These are phyloP conservation scores for Cicer judaicum DNA, from an alignment of 306 rosid genomes.

Conservation along the genomic window DNA sequence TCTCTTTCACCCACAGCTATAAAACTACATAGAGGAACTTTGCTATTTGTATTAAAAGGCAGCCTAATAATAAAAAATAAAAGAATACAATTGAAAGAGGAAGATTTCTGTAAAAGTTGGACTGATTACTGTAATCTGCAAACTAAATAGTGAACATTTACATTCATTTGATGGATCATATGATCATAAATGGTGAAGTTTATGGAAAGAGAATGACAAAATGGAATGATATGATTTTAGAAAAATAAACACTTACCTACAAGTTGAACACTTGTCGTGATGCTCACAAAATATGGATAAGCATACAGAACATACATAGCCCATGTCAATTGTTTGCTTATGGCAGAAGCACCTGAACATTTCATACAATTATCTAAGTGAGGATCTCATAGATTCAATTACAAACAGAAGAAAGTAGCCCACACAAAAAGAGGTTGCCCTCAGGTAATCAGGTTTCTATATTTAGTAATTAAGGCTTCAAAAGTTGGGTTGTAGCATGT, in stretches of 20 bases:
- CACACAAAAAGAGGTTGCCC: constrained; percentile 8
- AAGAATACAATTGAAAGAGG: constrained; percentile 9
- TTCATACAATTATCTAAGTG: constrained; percentile 39
- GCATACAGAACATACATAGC: constrained; percentile 94
- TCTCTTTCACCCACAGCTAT: constrained; percentile 9
- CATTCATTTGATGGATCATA: constrained; percentile 24
- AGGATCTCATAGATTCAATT: constrained; percentile 10
- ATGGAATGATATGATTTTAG: constrained; percentile 21
- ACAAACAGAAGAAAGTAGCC: constrained; percentile 31
- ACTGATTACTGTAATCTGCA: constrained; percentile 6
- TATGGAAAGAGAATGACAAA: constrained; percentile 15
- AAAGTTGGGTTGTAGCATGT: constrained; percentile 9
- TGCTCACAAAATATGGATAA: constrained; percentile 96
- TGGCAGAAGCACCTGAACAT: constrained; percentile 97
- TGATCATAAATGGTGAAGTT: constrained; percentile 13
- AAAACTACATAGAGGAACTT: constrained; percentile 12
- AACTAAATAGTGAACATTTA: constrained; percentile 28
- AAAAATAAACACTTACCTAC: constrained; percentile 74
- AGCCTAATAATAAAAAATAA: background rate
- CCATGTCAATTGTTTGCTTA: constrained; percentile 95
- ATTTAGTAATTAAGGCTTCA: constrained; percentile 30
- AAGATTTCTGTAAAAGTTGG: constrained; percentile 28
- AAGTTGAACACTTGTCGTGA: constrained; percentile 95
- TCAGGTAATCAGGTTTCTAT: constrained; percentile 1
- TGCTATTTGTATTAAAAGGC: constrained; percentile 1